Base-by-base conservation (phyloP, 2,329 filamentous ascomycete genomes). In the Pseudodiploospora longispora region DNA sequence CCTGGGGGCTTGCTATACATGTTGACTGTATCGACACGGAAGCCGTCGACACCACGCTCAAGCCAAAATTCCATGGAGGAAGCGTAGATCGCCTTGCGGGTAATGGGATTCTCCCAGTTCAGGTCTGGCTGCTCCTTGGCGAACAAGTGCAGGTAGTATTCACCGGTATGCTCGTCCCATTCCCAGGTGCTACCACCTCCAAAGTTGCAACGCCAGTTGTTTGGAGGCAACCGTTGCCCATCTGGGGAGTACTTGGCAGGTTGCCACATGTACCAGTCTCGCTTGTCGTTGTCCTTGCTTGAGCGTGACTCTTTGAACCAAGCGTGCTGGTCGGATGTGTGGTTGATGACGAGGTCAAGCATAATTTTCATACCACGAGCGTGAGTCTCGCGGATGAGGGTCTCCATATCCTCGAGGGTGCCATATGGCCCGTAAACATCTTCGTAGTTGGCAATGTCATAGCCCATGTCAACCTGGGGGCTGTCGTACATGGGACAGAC, bases 141-240 rank as follows among this genome's bases (percentile, higher is more conserved):
- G 60, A 87, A 94, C 8, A 93, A 71, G 49, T 85, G 80, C 0
- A 90, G 75, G 55, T 87, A 90, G 60, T 87, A 90, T 62, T 90
- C 83, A 39, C 74, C 70, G 0, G 84, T 87, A n/a, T 64, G 59
- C 51, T 85, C 79, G 54, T 89, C 85, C 68, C 78, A 90, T 47
- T 80, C 69, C 85, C 83, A 87, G 0, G 74, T 78, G 42, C 75
- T 75, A 10, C 73, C 75, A 30, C 72, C 73, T 9, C 73, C 73
- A 50, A 80, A 85, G 65, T 71, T 78, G 67, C 63, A 75, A 52
- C 64, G 74, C 82, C 84, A 90, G 62, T 90, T 90, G 52, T 86
- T 90, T 0, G 86, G 85, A 0, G 85, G 81, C 42, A 82, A 71
- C 1, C 82, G 74, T 28, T 72, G 73, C 3, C 83, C 84, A 29